Base-by-base conservation (phyloP, 108 stramenopile species). In the Bacterosira constricta region DNA sequence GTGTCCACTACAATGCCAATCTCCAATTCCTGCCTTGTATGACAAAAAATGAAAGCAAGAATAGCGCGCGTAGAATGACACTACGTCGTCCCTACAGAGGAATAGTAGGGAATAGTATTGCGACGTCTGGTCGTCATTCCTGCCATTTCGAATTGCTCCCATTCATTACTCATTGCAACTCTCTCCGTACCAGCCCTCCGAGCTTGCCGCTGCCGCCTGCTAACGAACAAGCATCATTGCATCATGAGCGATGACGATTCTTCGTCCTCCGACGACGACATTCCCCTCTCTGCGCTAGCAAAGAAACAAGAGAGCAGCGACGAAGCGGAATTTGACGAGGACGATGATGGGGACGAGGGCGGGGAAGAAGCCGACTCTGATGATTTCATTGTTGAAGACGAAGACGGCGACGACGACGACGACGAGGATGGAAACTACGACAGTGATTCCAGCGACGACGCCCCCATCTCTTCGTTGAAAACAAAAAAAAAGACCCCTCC, bases 381-480 rank as follows among this genome's bases (percentile, higher is more conserved):
- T 44, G 72, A 73, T 42, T 57, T 73, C 45, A 58, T 58, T n/a
- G 72, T 29, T 8, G 64, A 63, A 29, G 62, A 63, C 26, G 62
- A 51, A 18, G 63, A 51, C 18, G 71, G 44, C 0, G 63, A 63
- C 20, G 65, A 61, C 45, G 69, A 66, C 29, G 76, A 77, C 44
- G 67, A 69, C 7, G 66, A 77, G 4, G 66, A 77, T 27, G 72
- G 37, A 5, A 73, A 69, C 25, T 69, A 55, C 37, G 35, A 32
- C 31, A 63, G 61, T 36, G 72, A 73, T 39, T 67, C 66, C 59
- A 80, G 79, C 68, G 90, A 90, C 27, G 90, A 91, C 69, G 79
- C 84, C 50, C 93, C 90, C 26, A 75, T 94, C 5, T 65, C 88
- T 5, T 18, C 78, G 29, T 73, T 91, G 58, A 87, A 87, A 56